phyloP scores from a whole-genome alignment of 768 basidiomycete genomes.

The Lyophyllum atratum region DNA sequence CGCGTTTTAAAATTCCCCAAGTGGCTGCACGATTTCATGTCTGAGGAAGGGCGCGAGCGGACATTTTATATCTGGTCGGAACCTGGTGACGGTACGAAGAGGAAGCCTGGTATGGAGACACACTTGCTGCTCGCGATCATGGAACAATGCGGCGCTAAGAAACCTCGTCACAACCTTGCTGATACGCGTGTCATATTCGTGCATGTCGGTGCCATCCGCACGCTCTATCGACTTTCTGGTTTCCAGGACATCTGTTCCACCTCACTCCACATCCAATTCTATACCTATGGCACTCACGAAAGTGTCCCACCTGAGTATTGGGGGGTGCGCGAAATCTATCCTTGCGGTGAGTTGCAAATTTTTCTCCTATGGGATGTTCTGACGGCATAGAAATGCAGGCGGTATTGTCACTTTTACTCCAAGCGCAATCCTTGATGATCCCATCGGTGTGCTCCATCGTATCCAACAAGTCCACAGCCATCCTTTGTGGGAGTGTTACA shows the following conservation, averaged over 20 bases:
- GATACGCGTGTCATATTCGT: constrained; percentile 58
- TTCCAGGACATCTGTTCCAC: constrained; percentile 49
- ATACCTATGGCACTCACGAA: constrained; percentile 68
- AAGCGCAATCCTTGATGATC: constrained; percentile 55
- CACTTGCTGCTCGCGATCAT: constrained; percentile 44
- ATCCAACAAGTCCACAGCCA: constrained; percentile 58
- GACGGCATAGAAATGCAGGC: constrained; percentile 39
- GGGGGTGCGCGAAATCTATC: constrained; percentile 70
- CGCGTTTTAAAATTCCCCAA: constrained; percentile 50
- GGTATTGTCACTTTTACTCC: constrained; percentile 76
- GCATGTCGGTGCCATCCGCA: constrained; percentile 57
- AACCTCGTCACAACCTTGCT: constrained; percentile 38
- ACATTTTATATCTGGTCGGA: constrained; percentile 53
- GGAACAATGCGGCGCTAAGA: constrained; percentile 40
- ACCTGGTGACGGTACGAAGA: constrained; percentile 29
- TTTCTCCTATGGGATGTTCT: background rate
- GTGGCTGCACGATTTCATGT: constrained; percentile 49
- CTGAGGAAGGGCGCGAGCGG: constrained; percentile 27
- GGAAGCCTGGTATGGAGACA: constrained; percentile 42
- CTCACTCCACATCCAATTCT: constrained; percentile 54
- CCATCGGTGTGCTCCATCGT: constrained; percentile 44
- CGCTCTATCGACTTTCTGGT: constrained; percentile 48
- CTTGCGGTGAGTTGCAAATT: constrained; percentile 51
- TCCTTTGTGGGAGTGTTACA: constrained; percentile 68
- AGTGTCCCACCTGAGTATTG: constrained; percentile 51